These are phyloP conservation scores for Eragrostis curvula DNA, from an alignment of 176 grass and related monocot species.

Conservation along the genomic window DNA sequence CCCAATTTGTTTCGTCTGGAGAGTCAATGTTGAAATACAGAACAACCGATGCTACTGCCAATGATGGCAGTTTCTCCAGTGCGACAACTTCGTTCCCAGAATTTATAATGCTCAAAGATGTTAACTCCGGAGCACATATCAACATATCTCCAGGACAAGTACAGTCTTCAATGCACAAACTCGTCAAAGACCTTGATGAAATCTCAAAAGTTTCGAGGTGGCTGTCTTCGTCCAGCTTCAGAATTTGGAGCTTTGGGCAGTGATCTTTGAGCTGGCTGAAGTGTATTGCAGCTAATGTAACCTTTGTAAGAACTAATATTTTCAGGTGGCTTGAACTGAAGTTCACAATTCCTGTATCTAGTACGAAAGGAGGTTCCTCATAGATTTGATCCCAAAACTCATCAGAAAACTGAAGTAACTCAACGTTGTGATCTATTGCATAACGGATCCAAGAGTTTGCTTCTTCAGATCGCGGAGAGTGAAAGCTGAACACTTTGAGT, in stretches of 20 bases:
- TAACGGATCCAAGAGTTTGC: not conserved
- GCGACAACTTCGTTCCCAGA: not conserved
- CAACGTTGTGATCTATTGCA: not conserved
- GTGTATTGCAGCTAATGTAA: not conserved
- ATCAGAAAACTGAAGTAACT: not conserved
- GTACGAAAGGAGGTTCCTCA: not conserved
- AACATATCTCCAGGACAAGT: not conserved
- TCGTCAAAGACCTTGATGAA: not conserved
- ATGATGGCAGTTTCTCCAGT: not conserved
- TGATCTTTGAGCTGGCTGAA: not conserved
- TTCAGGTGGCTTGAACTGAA: not conserved
- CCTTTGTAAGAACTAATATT: not conserved
- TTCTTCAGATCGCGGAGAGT: not conserved
- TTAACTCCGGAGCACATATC: not conserved
- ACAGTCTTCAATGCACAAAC: not conserved
- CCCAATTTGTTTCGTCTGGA: not conserved
- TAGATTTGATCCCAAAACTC: not conserved
- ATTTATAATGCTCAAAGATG: not conserved
- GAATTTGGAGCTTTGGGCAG: not conserved
- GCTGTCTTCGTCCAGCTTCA: not conserved
- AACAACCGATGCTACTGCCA: not conserved
- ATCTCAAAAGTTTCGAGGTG: not conserved
- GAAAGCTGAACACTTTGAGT: not conserved
- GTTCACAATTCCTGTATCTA: not conserved
- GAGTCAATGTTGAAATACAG: not conserved